phyloP scores from a whole-genome alignment of 192 early-diverging fungal genomes.

The Linnemannia zychae region DNA sequence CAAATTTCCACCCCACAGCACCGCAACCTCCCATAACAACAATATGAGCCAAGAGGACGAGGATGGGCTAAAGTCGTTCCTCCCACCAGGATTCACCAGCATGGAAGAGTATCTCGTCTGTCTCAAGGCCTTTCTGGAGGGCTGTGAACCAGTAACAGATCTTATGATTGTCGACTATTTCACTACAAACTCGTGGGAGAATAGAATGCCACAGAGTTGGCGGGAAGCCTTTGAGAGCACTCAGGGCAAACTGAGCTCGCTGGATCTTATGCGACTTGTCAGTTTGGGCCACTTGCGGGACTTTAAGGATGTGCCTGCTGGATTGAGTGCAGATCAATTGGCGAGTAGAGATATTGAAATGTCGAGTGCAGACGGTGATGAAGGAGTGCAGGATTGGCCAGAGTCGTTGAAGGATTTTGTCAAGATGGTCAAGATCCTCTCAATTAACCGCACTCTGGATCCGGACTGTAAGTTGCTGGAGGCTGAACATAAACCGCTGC shows the following conservation, averaged over 20 bases:
- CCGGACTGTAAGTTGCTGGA: slow-evolving; percentile 45
- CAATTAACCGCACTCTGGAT: slow-evolving; percentile 47
- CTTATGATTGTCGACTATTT: slow-evolving; percentile 65
- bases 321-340: not conserved
- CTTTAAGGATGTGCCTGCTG: not conserved
- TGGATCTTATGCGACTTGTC: slow-evolving; percentile 53
- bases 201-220: slow-evolving; percentile 59
- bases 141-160: slow-evolving; percentile 36
- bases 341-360: not conserved
- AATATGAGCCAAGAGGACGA: not conserved
- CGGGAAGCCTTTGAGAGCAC: slow-evolving; percentile 52
- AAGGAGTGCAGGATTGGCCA: slow-evolving; percentile 58
- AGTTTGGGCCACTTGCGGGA: slow-evolving; percentile 42
- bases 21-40: not conserved
- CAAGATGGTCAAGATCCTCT: slow-evolving; percentile 30
- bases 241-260: slow-evolving; percentile 36
- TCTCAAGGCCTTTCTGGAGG: slow-evolving; percentile 20
- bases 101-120: slow-evolving; percentile 34
- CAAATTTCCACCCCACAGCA: not conserved
- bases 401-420: slow-evolving; percentile 59
- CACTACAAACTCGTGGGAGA: slow-evolving; percentile 61
- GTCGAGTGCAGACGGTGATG: not conserved
- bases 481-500: not conserved
- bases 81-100: slow-evolving; percentile 39
- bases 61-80: slow-evolving; percentile 9